Conservation (phyloP, 306 rosid genomes). For the Astragalus membranaceus region DNA sequence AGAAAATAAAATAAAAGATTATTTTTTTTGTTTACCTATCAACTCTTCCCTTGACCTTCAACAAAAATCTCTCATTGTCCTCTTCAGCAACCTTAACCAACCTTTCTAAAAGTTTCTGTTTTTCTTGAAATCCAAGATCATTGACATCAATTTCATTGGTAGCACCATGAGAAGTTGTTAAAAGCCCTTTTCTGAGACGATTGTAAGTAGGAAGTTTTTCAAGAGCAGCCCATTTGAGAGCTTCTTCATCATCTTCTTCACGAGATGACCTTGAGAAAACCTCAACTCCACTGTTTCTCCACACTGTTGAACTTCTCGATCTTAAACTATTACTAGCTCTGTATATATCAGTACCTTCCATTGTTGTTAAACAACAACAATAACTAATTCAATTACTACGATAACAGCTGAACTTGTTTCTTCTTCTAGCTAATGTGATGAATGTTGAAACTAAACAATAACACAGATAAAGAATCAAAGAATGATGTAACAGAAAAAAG, state of each 20-base stretch:
- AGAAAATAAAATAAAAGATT: too few relatives aligned
- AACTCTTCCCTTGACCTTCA: slow-evolving; percentile 47
- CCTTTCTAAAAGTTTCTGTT: slow-evolving; percentile 29
- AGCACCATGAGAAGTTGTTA: slow-evolving; percentile 34
- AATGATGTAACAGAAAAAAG: neutral
- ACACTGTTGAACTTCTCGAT: slow-evolving; percentile 21
- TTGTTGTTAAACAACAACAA: neutral
- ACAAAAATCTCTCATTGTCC: slow-evolving; percentile 37
- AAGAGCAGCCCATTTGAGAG: slow-evolving; percentile 66
- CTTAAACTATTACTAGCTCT: slow-evolving; percentile 26
- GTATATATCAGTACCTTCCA: neutral
- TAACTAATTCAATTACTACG: neutral
- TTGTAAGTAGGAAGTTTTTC: slow-evolving; percentile 65
- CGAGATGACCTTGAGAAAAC: slow-evolving; percentile 43
- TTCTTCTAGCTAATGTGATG: neutral
- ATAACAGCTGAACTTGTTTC: neutral
- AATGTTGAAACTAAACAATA: neutral
- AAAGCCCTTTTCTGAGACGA: slow-evolving; percentile 57
- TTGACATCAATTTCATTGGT: slow-evolving; percentile 43
- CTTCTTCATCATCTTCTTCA: slow-evolving; percentile 56
- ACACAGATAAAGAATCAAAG: neutral
- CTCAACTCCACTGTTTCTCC: slow-evolving; percentile 42
- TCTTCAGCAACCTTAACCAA: slow-evolving; percentile 40
- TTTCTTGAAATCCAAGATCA: slow-evolving; percentile 33
- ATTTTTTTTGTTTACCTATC: slow-evolving; percentile 25